These are phyloP conservation scores for Geotrichum australiense DNA, from an alignment of 1,139 yeast genomes.

Conservation along the genomic window DNA sequence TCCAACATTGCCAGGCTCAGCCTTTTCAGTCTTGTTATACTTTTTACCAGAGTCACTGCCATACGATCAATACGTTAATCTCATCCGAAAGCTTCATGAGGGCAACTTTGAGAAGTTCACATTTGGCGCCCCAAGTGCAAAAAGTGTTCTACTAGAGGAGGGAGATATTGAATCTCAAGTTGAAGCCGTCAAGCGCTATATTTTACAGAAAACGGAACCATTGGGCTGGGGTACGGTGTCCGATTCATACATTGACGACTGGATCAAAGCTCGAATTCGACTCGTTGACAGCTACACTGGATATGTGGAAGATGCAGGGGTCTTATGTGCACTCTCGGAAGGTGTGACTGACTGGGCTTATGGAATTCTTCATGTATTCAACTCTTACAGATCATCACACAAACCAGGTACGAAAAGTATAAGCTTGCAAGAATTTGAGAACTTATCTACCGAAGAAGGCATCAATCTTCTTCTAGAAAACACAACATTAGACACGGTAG, in stretches of 20 bases:
- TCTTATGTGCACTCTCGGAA: slow-evolving; percentile 12
- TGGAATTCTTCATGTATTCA: slow-evolving; percentile 24
- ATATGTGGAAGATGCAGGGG: slow-evolving; percentile 10
- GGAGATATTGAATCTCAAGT: slow-evolving; percentile 16
- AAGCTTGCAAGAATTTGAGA: slow-evolving; percentile 22
- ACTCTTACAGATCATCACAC: slow-evolving; percentile 18
- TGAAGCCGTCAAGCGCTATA: slow-evolving; percentile 16
- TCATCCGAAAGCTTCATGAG: slow-evolving; percentile 9
- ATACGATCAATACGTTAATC: slow-evolving; percentile 8
- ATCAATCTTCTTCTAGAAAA: slow-evolving; percentile 20
- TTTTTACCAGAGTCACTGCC: slow-evolving; percentile 15
- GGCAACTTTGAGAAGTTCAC: slow-evolving; percentile 1
- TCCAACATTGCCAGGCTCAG: slow-evolving; percentile 12
- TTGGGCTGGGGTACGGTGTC: slow-evolving; percentile 20
- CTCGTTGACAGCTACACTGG: slow-evolving; percentile 24
- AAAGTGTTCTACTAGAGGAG: slow-evolving; percentile 3
- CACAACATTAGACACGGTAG: slow-evolving; percentile 20
- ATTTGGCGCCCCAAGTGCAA: background rate
- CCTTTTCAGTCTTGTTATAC: slow-evolving; percentile 12
- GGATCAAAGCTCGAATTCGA: slow-evolving; percentile 25
- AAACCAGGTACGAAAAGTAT: slow-evolving; percentile 15
- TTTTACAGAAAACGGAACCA: slow-evolving; percentile 14
- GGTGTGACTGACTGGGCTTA: slow-evolving; percentile 23
- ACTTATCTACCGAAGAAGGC: slow-evolving; percentile 13
- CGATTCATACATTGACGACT: slow-evolving; percentile 15